A percentile compares a stretch with the other conserved stretches of the same genome.
phyloP scores from a whole-genome alignment of 106 monocot species.

The Xerophyta viscosa region DNA sequence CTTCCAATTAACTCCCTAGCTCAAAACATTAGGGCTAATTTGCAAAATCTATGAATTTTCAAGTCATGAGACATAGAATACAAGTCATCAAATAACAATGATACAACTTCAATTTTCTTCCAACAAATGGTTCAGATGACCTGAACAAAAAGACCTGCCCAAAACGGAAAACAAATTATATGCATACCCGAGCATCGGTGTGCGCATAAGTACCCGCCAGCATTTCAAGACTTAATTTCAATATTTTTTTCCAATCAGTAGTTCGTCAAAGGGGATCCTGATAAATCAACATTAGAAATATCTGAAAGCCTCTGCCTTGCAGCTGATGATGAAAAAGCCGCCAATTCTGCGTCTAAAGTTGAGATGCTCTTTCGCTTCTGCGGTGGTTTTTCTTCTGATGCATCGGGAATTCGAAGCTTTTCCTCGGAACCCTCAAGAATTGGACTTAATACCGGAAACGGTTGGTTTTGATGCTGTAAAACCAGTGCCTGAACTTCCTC shows the following conservation, averaged over 20 bases:
- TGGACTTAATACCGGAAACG: conserved; percentile 35
- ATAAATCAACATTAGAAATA: conserved; percentile 52
- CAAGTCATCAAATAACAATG: too few species aligned
- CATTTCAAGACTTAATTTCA: too few species aligned
- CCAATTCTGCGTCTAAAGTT: conserved; percentile 56
- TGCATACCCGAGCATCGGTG: too few species aligned
- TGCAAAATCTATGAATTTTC: too few species aligned
- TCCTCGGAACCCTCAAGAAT: conserved; percentile 60
- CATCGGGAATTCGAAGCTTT: conserved; percentile 29
- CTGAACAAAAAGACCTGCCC: too few species aligned
- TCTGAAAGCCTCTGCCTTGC: conserved; percentile 84
- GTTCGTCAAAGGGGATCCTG: conserved; percentile 39
- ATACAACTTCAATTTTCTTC: too few species aligned
- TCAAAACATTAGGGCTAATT: too few species aligned
- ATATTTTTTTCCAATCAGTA: conserved; percentile 7
- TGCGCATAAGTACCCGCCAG: too few species aligned
- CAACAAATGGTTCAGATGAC: too few species aligned
- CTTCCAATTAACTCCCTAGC: too few species aligned
- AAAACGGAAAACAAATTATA: too few species aligned
- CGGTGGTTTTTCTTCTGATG: conserved; percentile 46
- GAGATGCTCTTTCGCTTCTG: conserved; percentile 77
- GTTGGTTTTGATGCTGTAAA: conserved; percentile 23
- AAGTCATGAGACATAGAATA: too few species aligned
- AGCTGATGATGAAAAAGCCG: conserved; percentile 30
- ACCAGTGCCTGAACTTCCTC: conserved; percentile 64